phyloP scores from a whole-genome alignment of 768 basidiomycete species.

The Rhizopogon roseolus region DNA sequence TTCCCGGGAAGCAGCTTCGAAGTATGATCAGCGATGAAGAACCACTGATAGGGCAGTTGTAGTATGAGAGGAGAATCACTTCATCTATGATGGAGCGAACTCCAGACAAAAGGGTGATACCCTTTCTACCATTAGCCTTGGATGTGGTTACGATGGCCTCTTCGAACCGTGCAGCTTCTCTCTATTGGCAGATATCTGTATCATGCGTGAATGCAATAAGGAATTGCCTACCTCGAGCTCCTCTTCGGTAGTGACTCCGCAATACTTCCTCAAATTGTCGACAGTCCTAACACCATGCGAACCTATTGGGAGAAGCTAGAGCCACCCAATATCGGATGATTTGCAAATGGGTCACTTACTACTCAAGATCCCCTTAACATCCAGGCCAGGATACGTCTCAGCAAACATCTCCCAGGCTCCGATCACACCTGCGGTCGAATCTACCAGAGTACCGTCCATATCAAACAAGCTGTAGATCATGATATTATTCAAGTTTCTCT shows the following conservation, averaged over 20 bases:
- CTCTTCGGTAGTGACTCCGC: conserved; percentile 61
- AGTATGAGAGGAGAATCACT: conserved; percentile 27
- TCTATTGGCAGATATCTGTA: conserved; percentile 30
- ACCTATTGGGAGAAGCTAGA: conserved; percentile 31
- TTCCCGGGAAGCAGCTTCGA: conserved; percentile 22
- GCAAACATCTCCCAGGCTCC: conserved; percentile 83
- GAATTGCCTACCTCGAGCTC: conserved; percentile 54
- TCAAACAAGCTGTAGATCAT: conserved; percentile 55
- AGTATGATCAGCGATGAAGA: conserved; percentile 9
- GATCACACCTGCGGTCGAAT: conserved; percentile 78
- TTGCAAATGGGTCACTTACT: conserved; percentile 36
- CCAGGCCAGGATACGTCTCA: conserved; percentile 60
- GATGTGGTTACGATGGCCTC: conserved; percentile 66
- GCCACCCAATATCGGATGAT: not conserved
- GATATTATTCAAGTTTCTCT: not conserved
- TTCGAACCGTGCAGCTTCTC: conserved; percentile 77
- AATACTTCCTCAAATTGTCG: conserved; percentile 73
- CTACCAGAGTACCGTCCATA: conserved; percentile 81
- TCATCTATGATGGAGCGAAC: conserved; percentile 53
- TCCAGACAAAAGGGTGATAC: conserved; percentile 74
- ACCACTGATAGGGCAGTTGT: conserved; percentile 27
- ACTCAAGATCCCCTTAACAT: conserved; percentile 56
- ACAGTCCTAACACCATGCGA: conserved; percentile 82
- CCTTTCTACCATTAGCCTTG: conserved; percentile 44
- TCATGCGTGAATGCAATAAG: not conserved